Percentiles rank a stretch among this genome's conserved stretches.
These are phyloP conservation scores for Fusarium brevicatenulatum DNA, from an alignment of 2,329 filamentous ascomycete species.

Conservation along the genomic window DNA sequence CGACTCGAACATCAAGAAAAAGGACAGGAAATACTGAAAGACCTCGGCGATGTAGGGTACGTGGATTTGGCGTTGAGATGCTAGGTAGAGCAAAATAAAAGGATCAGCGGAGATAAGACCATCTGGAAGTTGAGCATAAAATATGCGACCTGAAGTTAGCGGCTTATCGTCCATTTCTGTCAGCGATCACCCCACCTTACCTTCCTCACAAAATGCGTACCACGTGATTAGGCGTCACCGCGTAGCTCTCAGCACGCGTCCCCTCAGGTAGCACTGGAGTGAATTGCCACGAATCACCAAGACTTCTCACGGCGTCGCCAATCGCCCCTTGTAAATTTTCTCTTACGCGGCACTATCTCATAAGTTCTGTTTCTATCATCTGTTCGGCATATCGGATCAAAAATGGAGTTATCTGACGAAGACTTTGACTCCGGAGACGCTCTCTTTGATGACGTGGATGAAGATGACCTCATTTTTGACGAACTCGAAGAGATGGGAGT, in stretches of 20 bases:
- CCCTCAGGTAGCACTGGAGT: background rate
- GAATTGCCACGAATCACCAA: background rate
- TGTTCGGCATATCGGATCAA: background rate
- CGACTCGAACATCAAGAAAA: background rate
- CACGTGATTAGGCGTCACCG: constrained; percentile 17
- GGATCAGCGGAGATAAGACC: fast-evolving
- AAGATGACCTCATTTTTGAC: constrained; percentile 37
- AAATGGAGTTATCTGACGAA: constrained; percentile 23
- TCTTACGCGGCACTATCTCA: background rate
- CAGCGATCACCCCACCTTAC: background rate
- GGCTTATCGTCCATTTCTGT: background rate
- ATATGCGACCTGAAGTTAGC: fast-evolving
- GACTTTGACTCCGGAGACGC: constrained; percentile 45
- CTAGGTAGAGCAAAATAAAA: background rate
- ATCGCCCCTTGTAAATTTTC: fast-evolving
- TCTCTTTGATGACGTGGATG: constrained; percentile 40
- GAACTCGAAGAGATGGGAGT: constrained; percentile 30
- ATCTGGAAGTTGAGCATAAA: fast-evolving
- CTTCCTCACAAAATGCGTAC: background rate
- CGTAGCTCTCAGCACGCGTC: background rate
- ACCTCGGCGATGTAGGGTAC: background rate
- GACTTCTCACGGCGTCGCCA: background rate
- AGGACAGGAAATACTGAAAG: no score
- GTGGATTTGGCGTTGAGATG: background rate
- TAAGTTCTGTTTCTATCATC: background rate